A percentile compares a stretch with the other conserved stretches of the same genome.
These are phyloP conservation scores for Psidium guajava DNA, from an alignment of 345 rosid genomes.

Conservation along the genomic window DNA sequence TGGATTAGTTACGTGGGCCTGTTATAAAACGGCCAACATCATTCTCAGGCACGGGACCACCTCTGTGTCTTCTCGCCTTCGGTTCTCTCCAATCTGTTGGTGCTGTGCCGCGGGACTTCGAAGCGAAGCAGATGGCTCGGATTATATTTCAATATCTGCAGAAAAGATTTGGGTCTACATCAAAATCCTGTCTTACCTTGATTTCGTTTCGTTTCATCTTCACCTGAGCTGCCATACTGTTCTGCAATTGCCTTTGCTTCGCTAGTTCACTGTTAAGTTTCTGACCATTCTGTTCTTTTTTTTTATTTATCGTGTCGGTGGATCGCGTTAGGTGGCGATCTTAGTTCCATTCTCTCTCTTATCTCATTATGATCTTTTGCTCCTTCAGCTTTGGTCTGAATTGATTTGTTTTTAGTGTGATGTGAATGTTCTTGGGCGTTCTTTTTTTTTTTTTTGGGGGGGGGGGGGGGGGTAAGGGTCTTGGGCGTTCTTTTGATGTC, in stretches of 20 bases:
- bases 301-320: not conserved
- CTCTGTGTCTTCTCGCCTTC: not conserved
- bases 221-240: not conserved
- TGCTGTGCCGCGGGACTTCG: not conserved
- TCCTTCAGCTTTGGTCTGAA: not conserved
- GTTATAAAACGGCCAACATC: not conserved
- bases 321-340: not conserved
- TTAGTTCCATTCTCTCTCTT: not conserved
- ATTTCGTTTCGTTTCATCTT: not conserved
- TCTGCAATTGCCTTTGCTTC: not conserved
- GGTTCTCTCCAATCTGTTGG: not conserved
- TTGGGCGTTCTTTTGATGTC: not conserved
- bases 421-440: too few relatives aligned
- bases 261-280: not conserved
- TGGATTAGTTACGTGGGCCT: not conserved
- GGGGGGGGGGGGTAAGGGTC: too few relatives aligned
- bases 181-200: not conserved
- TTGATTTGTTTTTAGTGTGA: not conserved
- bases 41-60: not conserved
- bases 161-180: not conserved
- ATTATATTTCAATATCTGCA: not conserved
- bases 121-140: not conserved
- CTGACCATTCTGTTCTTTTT: not conserved
- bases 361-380: not conserved
- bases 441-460: too few relatives aligned